A percentile compares a stretch with the other conserved stretches of the same genome.
phyloP scores from a whole-genome alignment of 257 asterid species.

The Galeopsis tetrahit region DNA sequence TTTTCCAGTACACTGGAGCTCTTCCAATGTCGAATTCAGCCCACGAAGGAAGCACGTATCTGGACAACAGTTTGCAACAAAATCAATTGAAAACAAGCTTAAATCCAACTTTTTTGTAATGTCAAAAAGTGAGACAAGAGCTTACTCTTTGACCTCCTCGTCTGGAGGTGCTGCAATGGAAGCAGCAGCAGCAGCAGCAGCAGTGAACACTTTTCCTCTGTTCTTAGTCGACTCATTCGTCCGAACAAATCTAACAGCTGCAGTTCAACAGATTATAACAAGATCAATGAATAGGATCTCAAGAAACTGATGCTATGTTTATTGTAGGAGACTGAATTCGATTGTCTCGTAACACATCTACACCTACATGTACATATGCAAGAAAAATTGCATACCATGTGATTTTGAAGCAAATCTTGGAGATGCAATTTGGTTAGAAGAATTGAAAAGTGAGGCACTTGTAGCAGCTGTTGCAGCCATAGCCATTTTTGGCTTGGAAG shows the following conservation, averaged over 20 bases:
- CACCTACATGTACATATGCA: not conserved
- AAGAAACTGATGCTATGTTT: not conserved
- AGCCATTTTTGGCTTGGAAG: slow-evolving; percentile 18
- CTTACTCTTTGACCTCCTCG: slow-evolving; percentile 71
- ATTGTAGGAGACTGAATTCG: not conserved
- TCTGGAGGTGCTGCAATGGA: slow-evolving; percentile 51
- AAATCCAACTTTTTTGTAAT: not conserved
- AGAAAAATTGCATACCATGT: slow-evolving; percentile 30
- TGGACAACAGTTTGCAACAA: slow-evolving; percentile 26
- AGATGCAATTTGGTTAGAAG: slow-evolving; percentile 57
- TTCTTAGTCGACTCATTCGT: slow-evolving; percentile 32
- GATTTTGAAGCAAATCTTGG: slow-evolving; percentile 34
- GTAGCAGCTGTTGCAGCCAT: slow-evolving; percentile 55
- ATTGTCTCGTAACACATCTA: not conserved
- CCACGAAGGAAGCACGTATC: slow-evolving; percentile 78
- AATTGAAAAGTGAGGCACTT: slow-evolving; percentile 52
- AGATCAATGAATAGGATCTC: not conserved
- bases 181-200: slow-evolving; percentile 69
- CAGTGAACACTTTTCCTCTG: slow-evolving; percentile 45
- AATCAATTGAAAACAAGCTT: not conserved
- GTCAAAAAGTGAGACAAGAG: slow-evolving; percentile 10
- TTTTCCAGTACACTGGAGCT: slow-evolving; percentile 92
- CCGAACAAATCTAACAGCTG: slow-evolving; percentile 51
- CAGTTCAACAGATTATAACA: slow-evolving; percentile 17
- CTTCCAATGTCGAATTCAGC: slow-evolving; percentile 86